Percentiles rank a stretch among this genome's conserved stretches.
These are phyloP conservation scores for Boletellus ananas DNA, from an alignment of 768 basidiomycete genomes.

Conservation along the genomic window DNA sequence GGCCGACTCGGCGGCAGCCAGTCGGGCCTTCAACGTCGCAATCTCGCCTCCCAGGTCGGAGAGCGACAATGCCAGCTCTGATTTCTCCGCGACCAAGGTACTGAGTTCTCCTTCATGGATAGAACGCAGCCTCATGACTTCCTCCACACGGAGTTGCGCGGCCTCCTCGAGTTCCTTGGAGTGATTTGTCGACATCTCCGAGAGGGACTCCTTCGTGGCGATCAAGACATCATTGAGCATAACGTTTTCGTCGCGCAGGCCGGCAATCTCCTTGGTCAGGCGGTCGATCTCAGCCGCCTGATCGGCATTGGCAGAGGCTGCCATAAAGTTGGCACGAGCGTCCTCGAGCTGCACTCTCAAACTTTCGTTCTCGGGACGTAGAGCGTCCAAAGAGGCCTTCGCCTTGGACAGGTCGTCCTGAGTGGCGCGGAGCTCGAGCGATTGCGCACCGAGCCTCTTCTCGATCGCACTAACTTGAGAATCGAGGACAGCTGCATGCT, in stretches of 20 bases:
- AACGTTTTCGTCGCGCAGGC: slow-evolving; percentile 64
- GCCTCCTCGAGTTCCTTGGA: slow-evolving; percentile 70
- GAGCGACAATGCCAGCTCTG: slow-evolving; percentile 55
- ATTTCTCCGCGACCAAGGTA: slow-evolving; percentile 54
- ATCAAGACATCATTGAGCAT: slow-evolving; percentile 63
- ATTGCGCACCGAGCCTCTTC: slow-evolving; percentile 60
- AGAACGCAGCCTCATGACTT: slow-evolving; percentile 58
- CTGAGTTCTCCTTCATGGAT: slow-evolving; percentile 60
- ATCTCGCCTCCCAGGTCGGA: slow-evolving; percentile 80
- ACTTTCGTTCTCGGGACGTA: slow-evolving; percentile 51
- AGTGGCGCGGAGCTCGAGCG: slow-evolving; percentile 77
- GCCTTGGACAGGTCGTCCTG: slow-evolving; percentile 79
- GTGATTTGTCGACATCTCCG: slow-evolving; percentile 68
- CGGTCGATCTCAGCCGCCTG: slow-evolving; percentile 54
- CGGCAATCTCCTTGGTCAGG: slow-evolving; percentile 55
- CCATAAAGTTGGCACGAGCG: slow-evolving; percentile 45
- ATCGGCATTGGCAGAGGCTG: slow-evolving; percentile 40
- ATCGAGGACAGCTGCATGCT: slow-evolving; percentile 60
- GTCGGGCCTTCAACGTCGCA: slow-evolving; percentile 55
- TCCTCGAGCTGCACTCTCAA: slow-evolving; percentile 65
- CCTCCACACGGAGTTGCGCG: slow-evolving; percentile 65
- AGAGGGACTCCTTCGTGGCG: slow-evolving; percentile 67
- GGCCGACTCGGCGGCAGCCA: slow-evolving; percentile 44
- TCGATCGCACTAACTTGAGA: slow-evolving; percentile 52
- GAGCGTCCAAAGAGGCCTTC: slow-evolving; percentile 53